A percentile compares a stretch with the other conserved stretches of the same genome.
Evolutionary conservation across 129 eudicot genomes (phyloP).

Genomic region (Artemisia argyi): DNA sequence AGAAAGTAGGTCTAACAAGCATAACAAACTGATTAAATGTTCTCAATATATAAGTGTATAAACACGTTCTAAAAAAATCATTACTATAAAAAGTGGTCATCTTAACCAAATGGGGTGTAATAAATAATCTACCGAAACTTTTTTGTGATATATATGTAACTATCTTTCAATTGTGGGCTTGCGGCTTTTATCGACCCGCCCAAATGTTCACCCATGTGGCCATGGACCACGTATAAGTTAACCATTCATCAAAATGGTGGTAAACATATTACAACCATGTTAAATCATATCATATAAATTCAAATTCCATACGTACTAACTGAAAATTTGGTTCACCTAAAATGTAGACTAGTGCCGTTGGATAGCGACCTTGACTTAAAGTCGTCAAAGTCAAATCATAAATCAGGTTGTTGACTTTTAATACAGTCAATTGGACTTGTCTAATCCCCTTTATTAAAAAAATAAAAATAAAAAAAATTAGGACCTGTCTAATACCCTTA

Average conservation of each 20-base stretch:
- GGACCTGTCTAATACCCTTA: neutral
- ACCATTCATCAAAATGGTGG: too few species aligned
- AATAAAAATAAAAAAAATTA: neutral
- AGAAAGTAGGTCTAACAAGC: conserved; percentile 21
- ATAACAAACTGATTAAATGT: conserved; percentile 12
- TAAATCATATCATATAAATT: neutral
- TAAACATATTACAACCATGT: too few species aligned
- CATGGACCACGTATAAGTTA: too few species aligned
- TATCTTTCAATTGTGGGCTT: too few species aligned
- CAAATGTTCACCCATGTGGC: too few species aligned
- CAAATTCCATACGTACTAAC: neutral
- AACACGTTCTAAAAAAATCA: neutral
- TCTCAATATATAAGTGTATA: neutral
- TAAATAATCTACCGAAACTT: too few species aligned
- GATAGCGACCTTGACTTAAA: conserved; percentile 14
- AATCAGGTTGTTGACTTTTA: conserved; percentile 16
- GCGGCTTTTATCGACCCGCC: too few species aligned
- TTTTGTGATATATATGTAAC: too few species aligned
- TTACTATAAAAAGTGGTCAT: neutral
- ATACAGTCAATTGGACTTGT: conserved; percentile 9
- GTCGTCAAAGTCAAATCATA: conserved; percentile 6
- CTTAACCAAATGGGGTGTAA: neutral
- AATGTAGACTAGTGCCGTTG: conserved; percentile 1
- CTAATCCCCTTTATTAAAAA: neutral
- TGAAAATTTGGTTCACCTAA: conserved; percentile 17